These are phyloP conservation scores for Rhizopus delemar DNA, from an alignment of 371 early-diverging fungal species.

Conservation along the genomic window DNA sequence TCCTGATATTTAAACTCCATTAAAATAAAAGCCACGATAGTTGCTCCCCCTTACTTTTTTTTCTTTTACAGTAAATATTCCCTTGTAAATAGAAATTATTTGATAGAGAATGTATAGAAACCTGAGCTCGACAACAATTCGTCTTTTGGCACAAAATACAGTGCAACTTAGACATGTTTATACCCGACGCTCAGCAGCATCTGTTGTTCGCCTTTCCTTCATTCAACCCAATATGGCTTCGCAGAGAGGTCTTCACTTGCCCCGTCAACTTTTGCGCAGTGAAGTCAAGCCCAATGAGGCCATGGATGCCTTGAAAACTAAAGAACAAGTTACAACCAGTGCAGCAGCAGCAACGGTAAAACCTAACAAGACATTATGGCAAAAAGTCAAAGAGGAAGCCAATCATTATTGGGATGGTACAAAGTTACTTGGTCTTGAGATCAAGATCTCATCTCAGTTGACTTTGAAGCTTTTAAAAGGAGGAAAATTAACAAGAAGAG, in stretches of 20 bases:
- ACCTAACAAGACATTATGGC: slow-evolving; percentile 69
- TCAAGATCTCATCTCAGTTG: slow-evolving; percentile 81
- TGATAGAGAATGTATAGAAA: slow-evolving; percentile 17
- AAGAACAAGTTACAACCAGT: neutral
- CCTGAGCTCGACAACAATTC: slow-evolving; percentile 10
- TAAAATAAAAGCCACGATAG: neutral
- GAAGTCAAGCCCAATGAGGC: slow-evolving; percentile 5
- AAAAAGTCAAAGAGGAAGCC: slow-evolving; percentile 84
- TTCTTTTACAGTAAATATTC: neutral
- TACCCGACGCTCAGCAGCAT: slow-evolving; percentile 5
- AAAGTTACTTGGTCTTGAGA: slow-evolving; percentile 86
- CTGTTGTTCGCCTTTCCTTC: slow-evolving; percentile 15
- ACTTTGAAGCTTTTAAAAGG: slow-evolving; percentile 76
- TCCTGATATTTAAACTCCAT: no score
- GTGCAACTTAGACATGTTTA: slow-evolving; percentile 16
- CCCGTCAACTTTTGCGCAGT: slow-evolving; percentile 25
- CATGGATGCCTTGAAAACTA: neutral
- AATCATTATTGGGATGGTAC: slow-evolving; percentile 94
- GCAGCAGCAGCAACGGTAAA: slow-evolving; percentile 20
- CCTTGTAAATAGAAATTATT: neutral
- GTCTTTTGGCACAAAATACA: slow-evolving; percentile 12
- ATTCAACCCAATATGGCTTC: slow-evolving; percentile 18
- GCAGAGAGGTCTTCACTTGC: slow-evolving; percentile 23
- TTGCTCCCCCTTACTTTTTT: neutral
- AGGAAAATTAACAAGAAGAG: slow-evolving; percentile 78